Conservation (phyloP, 2,329 filamentous ascomycete species). For the Torrubiellomyces zombiae region DNA sequence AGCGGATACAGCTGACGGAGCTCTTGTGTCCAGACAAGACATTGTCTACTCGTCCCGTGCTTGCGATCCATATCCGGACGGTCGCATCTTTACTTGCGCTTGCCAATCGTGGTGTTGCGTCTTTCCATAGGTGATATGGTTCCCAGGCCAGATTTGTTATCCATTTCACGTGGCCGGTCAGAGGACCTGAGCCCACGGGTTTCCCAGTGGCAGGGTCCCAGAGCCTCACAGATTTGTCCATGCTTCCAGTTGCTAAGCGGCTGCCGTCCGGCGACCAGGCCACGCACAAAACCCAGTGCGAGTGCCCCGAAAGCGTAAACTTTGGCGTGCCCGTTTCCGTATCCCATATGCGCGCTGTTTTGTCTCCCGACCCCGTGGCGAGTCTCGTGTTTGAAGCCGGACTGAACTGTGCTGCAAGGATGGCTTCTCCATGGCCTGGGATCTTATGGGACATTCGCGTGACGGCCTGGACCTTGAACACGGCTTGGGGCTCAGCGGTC, state of each 20-base stretch:
- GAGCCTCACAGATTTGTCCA: constrained; percentile 80
- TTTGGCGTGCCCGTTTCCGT: constrained; percentile 83
- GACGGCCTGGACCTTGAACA: constrained; percentile 85
- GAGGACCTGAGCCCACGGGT: constrained; percentile 38
- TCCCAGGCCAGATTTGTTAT: constrained; percentile 84
- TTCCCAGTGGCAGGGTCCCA: constrained; percentile 79
- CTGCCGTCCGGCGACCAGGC: constrained; percentile 73
- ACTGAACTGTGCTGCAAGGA: constrained; percentile 73
- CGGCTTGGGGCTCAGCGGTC: constrained; percentile 63
- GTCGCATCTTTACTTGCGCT: constrained; percentile 84
- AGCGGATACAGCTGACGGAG: constrained; percentile 77
- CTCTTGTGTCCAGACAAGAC: constrained; percentile 79
- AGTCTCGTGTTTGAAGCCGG: constrained; percentile 60
- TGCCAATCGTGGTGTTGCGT: constrained; percentile 61
- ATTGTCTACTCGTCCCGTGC: constrained; percentile 61
- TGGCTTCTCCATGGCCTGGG: constrained; percentile 80
- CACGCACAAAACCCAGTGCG: constrained; percentile 77
- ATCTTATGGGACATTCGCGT: constrained; percentile 80
- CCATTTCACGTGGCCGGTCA: constrained; percentile 82
- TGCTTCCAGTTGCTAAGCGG: constrained; percentile 73
- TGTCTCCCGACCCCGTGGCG: constrained; percentile 81
- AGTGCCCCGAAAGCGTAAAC: constrained; percentile 73
- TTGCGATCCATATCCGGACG: constrained; percentile 71
- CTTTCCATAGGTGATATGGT: constrained; percentile 69
- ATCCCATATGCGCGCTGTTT: constrained; percentile 86